Base-by-base conservation (phyloP, 1,284 basidiomycete genomes). In the Takashimella tepidaria region DNA sequence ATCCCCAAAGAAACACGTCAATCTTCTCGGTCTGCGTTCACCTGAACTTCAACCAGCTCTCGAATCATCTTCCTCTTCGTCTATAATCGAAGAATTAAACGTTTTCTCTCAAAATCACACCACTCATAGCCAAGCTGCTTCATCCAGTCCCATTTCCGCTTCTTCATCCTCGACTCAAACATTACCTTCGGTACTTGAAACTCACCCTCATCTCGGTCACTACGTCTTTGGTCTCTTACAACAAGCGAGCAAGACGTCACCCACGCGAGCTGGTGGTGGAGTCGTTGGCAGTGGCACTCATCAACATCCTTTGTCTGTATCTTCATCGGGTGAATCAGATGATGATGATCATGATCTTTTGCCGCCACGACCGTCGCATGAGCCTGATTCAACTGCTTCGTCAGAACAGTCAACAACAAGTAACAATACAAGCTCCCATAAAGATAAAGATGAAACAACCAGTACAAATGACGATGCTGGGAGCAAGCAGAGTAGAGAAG, bases 261-360 rank as follows among this genome's bases (percentile, higher is more conserved):
- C 63, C 21, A 60, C 54, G 5, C 59, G 55, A 6, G 42, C 52
- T 4, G 21, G 49, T 3, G 46, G 55, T 1, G 46, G 47, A 22
- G 23, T 45, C 40, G 19, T 55, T 0, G 47, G 52, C n/a, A 45
- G 51, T 13, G 40, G 54, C 12, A 41, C 49, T 3, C 41, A 48
- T n/a, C 68, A 68, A 42, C 72, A 74, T 50, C 72, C 72, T 6
- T 61, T 74, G n/a, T 68, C 65, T 48, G 63, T 73, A 3, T 73
- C 70, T 5, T 70, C 68, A 10, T 70, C 68, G 4, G 68, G 70
- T 23, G 70, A 69, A 54, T 68, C 64, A 8, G 72, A 73, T 53
- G 68, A 68, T 46, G 63, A 65, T 22, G 63, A 65, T 26, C 59
- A 62, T 23, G 53, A 50, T 1, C n/a, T n/a, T n/a, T n/a, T n/a